Conservation (phyloP, 345 rosid species). For the Eucalyptus tenuipes region DNA sequence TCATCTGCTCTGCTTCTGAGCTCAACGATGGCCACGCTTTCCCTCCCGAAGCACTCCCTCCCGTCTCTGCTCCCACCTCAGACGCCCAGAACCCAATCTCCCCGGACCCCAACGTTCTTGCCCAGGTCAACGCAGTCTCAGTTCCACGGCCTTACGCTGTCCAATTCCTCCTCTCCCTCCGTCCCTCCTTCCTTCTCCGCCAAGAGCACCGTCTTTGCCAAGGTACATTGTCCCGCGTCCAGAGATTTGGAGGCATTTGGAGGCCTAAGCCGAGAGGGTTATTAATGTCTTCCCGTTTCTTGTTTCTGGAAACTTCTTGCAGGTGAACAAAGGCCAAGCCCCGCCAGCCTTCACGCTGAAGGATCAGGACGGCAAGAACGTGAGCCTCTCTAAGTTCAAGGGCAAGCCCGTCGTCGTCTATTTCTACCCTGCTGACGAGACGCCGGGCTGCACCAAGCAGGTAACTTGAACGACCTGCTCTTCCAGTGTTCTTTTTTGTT, state of each 20-base stretch:
- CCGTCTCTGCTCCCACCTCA: constrained; percentile 16
- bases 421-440: constrained; percentile 96
- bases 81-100: constrained; percentile 9
- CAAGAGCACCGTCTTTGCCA: constrained; percentile 43
- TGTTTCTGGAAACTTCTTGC: neutral
- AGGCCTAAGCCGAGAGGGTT: neutral
- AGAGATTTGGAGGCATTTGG: neutral
- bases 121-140: constrained; percentile 54
- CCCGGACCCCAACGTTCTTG: constrained; percentile 7
- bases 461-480: constrained; percentile 8
- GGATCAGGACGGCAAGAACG: constrained; percentile 80
- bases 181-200: constrained; percentile 14
- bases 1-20: neutral
- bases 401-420: constrained; percentile 93
- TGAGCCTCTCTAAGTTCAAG: constrained; percentile 64
- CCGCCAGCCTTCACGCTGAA: constrained; percentile 81
- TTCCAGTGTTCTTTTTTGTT: neutral
- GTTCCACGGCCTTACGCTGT: constrained; percentile 48
- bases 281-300: neutral
- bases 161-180: constrained; percentile 20
- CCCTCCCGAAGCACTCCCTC: constrained; percentile 20
- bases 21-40: constrained; percentile 35
- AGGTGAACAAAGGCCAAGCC: constrained; percentile 70
- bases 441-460: constrained; percentile 97
- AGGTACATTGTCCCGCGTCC: constrained; percentile 47